phyloP scores from a whole-genome alignment of 305 asterid genomes.

The Fraxinus albicans region DNA sequence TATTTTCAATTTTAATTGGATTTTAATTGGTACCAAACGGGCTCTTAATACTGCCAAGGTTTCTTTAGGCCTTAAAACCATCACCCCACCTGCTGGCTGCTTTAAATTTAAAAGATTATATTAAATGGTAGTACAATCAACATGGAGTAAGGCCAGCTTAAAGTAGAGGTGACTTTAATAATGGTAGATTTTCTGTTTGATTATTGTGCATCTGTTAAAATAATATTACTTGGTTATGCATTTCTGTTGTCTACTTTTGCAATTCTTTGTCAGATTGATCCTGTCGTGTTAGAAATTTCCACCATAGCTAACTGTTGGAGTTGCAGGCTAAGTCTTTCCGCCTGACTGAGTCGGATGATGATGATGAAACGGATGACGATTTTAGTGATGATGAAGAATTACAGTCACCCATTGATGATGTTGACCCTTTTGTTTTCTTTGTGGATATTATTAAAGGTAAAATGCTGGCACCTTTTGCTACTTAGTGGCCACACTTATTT shows the following conservation, averaged over 20 bases:
- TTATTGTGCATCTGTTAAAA: not conserved
- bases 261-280: not conserved
- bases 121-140: not conserved
- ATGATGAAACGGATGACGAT: slow-evolving; percentile 71
- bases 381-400: slow-evolving; percentile 93
- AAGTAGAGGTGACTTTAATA: not conserved
- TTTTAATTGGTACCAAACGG: too few species aligned
- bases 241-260: not conserved
- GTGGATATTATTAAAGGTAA: slow-evolving; percentile 88
- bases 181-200: not conserved
- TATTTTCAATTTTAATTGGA: too few species aligned
- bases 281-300: not conserved
- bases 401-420: slow-evolving; percentile 95
- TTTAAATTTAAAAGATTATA: not conserved
- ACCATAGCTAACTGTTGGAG: slow-evolving; percentile 10
- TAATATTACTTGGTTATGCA: not conserved
- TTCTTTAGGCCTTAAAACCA: slow-evolving; percentile 2
- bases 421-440: slow-evolving; percentile 93
- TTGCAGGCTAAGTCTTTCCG: slow-evolving; percentile 90
- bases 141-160: not conserved
- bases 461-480: not conserved
- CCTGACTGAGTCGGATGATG: slow-evolving; percentile 58
- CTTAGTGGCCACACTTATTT: not conserved
- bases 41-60: not conserved
- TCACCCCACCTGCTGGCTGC: not conserved